Evolutionary conservation across 805 yeast genomes (phyloP).

Genomic region (Naumovozyma dairenensis): DNA sequence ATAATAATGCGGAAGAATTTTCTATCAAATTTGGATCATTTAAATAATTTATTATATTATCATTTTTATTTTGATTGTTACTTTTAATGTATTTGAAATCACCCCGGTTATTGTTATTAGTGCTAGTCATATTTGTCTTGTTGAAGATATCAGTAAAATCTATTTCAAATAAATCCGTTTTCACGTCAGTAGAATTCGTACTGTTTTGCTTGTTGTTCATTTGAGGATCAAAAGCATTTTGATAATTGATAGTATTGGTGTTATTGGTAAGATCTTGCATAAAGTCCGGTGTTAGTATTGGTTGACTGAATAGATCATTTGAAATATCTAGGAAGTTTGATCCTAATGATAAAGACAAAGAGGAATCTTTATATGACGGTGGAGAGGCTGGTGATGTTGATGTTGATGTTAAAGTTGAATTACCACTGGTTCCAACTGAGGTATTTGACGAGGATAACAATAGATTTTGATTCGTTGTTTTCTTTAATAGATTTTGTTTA

Average conservation of each 20-base stretch:
- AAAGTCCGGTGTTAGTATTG: neutral
- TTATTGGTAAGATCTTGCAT: neutral
- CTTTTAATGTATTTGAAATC: no score
- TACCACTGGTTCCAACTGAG: no score
- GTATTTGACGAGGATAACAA: no score
- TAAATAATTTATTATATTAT: no score
- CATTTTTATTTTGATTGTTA: no score
- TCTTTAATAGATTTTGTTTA: slow-evolving; percentile 11
- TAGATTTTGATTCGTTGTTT: slow-evolving; percentile 10
- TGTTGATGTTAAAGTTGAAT: no score
- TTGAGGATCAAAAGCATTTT: neutral
- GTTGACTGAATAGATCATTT: neutral
- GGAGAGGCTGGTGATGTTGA: neutral
- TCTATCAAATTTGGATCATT: neutral
- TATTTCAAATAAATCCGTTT: slow-evolving; percentile 19
- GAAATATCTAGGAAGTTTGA: neutral
- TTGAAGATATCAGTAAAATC: slow-evolving; percentile 28
- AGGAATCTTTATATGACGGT: no score
- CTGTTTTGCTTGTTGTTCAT: neutral
- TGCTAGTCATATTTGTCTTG: neutral
- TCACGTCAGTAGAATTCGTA: slow-evolving; percentile 3
- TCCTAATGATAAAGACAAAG: no score
- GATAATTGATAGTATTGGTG: neutral
- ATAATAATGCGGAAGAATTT: neutral
- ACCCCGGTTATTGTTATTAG: neutral